Evolutionary conservation across 257 asterid genomes (phyloP).

Genomic region (Thymus mandschuricus): DNA sequence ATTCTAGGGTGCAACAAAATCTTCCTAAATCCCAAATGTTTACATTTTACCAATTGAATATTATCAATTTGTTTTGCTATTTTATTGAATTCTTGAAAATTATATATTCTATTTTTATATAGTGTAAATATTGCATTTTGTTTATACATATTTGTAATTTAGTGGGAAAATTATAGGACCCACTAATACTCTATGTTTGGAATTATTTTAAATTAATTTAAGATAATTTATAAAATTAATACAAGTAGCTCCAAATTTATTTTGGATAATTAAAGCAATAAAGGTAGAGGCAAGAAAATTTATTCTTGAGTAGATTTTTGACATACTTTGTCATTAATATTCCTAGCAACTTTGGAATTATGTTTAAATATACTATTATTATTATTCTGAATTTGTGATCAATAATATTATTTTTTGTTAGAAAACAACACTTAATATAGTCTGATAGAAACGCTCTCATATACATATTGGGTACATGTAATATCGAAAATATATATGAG

Average conservation of each 20-base stretch:
- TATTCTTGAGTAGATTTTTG: not conserved
- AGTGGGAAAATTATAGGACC: too few species aligned
- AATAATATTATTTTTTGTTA: too few species aligned
- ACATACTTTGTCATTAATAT: not conserved
- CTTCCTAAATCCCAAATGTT: not conserved
- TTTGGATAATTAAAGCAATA: not conserved
- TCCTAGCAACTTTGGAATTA: not conserved
- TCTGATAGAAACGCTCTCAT: too few species aligned
- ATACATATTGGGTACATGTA: too few species aligned
- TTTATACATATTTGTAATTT: too few species aligned
- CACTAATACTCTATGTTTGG: not conserved
- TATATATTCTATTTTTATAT: too few species aligned
- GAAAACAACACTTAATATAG: too few species aligned
- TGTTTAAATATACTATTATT: not conserved
- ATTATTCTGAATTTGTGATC: not conserved
- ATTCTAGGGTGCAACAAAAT: not conserved
- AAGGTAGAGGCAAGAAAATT: not conserved
- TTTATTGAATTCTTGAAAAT: not conserved
- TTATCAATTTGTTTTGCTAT: not conserved
- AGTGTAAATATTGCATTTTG: too few species aligned
- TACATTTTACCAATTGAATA: not conserved
- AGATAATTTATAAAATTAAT: too few species aligned
- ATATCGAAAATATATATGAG: not conserved
- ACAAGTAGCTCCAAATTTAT: too few species aligned
- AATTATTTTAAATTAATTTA: not conserved